These are phyloP conservation scores for Cenchrus purpureus DNA, from an alignment of 176 grass and related monocot species.

Conservation along the genomic window DNA sequence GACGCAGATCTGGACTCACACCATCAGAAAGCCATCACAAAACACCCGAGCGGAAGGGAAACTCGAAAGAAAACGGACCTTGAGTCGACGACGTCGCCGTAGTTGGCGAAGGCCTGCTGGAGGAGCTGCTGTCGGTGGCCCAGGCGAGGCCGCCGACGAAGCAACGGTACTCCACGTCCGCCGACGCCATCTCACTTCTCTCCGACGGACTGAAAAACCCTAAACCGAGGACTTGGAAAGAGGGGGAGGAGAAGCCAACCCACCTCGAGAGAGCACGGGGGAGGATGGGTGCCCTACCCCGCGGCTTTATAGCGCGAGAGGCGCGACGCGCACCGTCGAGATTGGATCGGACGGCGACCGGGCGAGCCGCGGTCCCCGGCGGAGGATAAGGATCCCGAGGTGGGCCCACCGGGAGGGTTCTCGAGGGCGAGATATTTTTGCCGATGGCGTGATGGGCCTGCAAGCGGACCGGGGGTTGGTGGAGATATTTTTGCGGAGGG, in stretches of 20 bases:
- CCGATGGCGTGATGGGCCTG: constrained; percentile 20
- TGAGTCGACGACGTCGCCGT: constrained; percentile 80
- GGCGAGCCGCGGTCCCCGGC: background rate
- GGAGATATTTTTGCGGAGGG: background rate
- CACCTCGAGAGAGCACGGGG: constrained; percentile 77
- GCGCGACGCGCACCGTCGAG: constrained; percentile 6
- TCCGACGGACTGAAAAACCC: constrained; percentile 24
- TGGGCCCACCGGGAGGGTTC: constrained; percentile 1
- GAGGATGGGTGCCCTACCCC: background rate
- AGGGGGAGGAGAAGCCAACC: constrained; percentile 88
- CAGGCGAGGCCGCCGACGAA: constrained; percentile 96
- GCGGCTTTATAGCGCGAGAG: constrained; percentile 53
- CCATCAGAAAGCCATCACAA: background rate
- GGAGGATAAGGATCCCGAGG: constrained; percentile 42
- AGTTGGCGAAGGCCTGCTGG: constrained; percentile 73
- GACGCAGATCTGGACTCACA: background rate
- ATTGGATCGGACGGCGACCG: constrained; percentile 42
- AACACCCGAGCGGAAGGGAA: background rate
- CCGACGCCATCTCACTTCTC: constrained; percentile 53
- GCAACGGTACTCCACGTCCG: constrained; percentile 91
- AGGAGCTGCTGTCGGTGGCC: constrained; percentile 80
- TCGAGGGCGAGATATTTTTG: constrained; percentile 37
- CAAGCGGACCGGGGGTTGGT: background rate
- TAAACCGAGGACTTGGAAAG: constrained; percentile 40
- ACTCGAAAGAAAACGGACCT: constrained; percentile 37